Evolutionary conservation across 1,284 basidiomycete genomes (phyloP).

Genomic region (Cerrena zonata): DNA sequence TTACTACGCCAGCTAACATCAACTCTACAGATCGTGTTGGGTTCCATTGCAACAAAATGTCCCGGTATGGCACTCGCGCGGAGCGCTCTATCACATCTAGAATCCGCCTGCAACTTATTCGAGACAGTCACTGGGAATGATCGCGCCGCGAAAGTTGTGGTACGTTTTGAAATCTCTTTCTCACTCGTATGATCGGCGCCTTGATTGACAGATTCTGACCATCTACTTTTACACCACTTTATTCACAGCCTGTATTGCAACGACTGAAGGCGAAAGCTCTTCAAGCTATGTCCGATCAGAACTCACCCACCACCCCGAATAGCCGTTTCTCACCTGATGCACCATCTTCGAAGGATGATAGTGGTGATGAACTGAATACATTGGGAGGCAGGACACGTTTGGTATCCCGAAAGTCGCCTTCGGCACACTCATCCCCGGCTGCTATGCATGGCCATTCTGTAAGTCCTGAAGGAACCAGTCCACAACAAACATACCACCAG

Average conservation of each 20-base stretch:
- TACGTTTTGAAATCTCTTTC: conserved; percentile 27
- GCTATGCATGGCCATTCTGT: conserved; percentile 11
- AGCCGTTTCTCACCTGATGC: conserved; percentile 21
- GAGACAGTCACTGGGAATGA: conserved; percentile 44
- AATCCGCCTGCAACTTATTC: conserved; percentile 56
- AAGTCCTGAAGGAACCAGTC: not conserved
- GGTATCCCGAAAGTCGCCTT: conserved; percentile 48
- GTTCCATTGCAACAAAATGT: conserved; percentile 58
- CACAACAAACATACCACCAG: conserved; percentile 7
- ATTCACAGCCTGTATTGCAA: conserved; percentile 49
- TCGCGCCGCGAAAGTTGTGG: conserved; percentile 54
- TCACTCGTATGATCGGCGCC: not conserved
- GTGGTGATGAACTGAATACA: conserved; percentile 49
- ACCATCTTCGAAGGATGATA: conserved; percentile 42
- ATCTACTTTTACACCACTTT: too few relatives aligned
- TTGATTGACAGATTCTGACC: conserved; percentile 1
- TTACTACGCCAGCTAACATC: conserved; percentile 3
- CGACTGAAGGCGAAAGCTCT: conserved; percentile 49
- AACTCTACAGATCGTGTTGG: conserved; percentile 52
- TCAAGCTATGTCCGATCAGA: conserved; percentile 20
- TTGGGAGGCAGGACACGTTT: conserved; percentile 59
- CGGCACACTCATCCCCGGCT: conserved; percentile 38
- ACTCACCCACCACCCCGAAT: conserved; percentile 7
- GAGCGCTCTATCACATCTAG: conserved; percentile 57
- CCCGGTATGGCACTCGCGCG: conserved; percentile 55